These are phyloP conservation scores for Trichaptum fuscoviolaceum DNA, from an alignment of 768 basidiomycete species.

Conservation along the genomic window DNA sequence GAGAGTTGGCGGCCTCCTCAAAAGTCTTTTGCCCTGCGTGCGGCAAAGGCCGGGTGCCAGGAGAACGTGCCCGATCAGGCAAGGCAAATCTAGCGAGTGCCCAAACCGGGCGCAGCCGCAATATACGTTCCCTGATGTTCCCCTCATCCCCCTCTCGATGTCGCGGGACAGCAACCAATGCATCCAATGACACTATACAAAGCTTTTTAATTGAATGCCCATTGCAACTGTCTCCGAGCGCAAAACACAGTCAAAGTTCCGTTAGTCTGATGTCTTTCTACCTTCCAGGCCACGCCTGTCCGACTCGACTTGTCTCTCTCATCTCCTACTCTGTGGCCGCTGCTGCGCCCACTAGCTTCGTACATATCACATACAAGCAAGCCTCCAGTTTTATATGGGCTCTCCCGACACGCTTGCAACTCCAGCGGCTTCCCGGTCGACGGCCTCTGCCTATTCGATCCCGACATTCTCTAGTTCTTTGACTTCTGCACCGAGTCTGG, in stretches of 20 bases:
- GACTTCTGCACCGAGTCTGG: neutral
- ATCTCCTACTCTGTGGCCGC: slow-evolving; percentile 3
- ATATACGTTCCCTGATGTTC: neutral
- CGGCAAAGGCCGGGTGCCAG: neutral
- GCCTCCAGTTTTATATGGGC: slow-evolving; percentile 23
- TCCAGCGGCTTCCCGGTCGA: neutral
- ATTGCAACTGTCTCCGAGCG: neutral
- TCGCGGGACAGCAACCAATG: neutral
- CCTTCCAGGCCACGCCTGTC: neutral
- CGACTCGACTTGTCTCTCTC: slow-evolving; percentile 1
- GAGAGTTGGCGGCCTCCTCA: neutral
- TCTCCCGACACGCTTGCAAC: slow-evolving; percentile 20
- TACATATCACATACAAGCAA: neutral
- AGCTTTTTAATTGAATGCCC: neutral
- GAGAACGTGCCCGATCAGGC: neutral
- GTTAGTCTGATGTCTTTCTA: neutral
- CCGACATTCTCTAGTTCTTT: slow-evolving; percentile 9
- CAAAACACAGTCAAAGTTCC: neutral
- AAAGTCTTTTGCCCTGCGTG: neutral
- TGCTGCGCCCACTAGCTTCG: slow-evolving; percentile 9
- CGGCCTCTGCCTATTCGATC: slow-evolving; percentile 2
- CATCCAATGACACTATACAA: neutral
- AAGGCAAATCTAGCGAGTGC: neutral
- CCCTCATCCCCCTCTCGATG: neutral
- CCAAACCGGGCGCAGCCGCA: neutral